Evolutionary conservation across 306 rosid species (phyloP), one percentile per base, ranked within the genome.

Genomic region (Pueraria montana): DNA sequence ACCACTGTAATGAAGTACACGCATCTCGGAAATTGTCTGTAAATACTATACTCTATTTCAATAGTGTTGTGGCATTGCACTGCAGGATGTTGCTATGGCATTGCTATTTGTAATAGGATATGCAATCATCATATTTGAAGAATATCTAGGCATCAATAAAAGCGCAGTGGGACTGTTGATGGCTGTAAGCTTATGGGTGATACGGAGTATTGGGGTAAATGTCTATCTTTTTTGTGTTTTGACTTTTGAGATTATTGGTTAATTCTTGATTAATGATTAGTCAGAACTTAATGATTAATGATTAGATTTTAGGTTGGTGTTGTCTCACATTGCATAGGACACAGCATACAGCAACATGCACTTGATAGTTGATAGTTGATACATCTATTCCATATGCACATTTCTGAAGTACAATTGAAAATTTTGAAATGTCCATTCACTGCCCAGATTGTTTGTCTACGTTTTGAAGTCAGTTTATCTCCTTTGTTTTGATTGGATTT

Each of bases 131-230:
- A 93, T 95, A 65, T 95, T 93, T 82, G 98, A 95, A 90, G 94
- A 95, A 86, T 88, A 93, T 59, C 87, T 95, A 59, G 94, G 96
- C 81, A 92, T 93, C 84, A 93, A 93, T 82, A 95, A 95, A 88
- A 93, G 91, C 59, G 97, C 98, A 79, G 97, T 93, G 3, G 99
- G 96, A 30, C 83, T 95, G n/a, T 82, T 95, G 87, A 95, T 93
- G 99, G 99, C 99, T 49, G 98, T 92, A 53, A 86, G 97, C 90
- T 87, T 95, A 80, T 93, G 99, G 99, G 89, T 86, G 46, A 81
- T 92, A 27, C 91, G 98, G 55, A 93, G 97, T 83, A 89, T 93
- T 84, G 97, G 97, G 91, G 99, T 93, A 89, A 83, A 79, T 74
- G 48, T 83, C 46, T 72, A 45, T 84, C 32, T 23, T 40, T 59